Evolutionary conservation across 371 early-diverging fungal species (phyloP).

Genomic region (Saksenaea vasiformis): DNA sequence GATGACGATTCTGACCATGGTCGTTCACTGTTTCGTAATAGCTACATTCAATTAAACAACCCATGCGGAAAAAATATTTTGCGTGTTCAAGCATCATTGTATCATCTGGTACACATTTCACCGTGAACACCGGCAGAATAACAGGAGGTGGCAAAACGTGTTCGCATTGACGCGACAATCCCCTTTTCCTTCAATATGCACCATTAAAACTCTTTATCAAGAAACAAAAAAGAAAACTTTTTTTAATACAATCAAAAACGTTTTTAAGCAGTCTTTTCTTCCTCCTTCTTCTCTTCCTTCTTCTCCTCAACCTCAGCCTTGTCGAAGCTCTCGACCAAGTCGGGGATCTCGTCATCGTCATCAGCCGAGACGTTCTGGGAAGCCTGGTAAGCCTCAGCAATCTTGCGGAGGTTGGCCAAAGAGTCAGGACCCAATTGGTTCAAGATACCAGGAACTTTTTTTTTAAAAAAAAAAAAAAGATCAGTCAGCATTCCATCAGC

Average conservation of each 20-base stretch:
- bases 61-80: background rate
- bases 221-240: background rate
- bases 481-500: background rate
- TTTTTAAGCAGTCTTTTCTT: slow-evolving; percentile 24
- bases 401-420: slow-evolving; percentile 82
- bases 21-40: background rate
- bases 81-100: too few relatives aligned
- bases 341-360: slow-evolving; percentile 77
- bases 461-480: background rate
- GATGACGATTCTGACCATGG: slow-evolving; percentile 1
- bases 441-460: slow-evolving; percentile 89
- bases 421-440: slow-evolving; percentile 96
- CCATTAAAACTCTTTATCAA: too few relatives aligned
- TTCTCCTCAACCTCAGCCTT: slow-evolving; percentile 54
- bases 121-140: too few relatives aligned
- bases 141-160: too few relatives aligned
- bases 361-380: slow-evolving; percentile 58
- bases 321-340: slow-evolving; percentile 68
- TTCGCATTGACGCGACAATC: too few relatives aligned
- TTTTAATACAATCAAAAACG: slow-evolving; percentile 5
- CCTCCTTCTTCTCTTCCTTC: slow-evolving; percentile 34
- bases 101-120: too few relatives aligned
- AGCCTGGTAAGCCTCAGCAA: slow-evolving; percentile 84
- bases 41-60: background rate
- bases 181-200: too few relatives aligned